These are phyloP conservation scores for Clarkia xantiana DNA, from an alignment of 345 rosid genomes.

Conservation along the genomic window DNA sequence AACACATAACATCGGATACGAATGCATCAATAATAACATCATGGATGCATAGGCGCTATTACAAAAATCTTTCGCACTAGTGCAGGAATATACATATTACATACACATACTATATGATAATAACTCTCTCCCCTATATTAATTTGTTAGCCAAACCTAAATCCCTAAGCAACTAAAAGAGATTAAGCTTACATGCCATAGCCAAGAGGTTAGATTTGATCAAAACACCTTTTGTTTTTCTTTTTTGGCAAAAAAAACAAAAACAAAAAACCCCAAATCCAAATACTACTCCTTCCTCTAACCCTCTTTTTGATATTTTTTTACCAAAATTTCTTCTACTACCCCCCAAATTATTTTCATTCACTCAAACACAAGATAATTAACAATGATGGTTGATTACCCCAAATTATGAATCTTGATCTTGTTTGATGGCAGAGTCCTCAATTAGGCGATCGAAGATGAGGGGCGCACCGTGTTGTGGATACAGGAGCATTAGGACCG, in stretches of 20 bases:
- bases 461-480: conserved; percentile 78
- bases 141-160: conserved; percentile 4
- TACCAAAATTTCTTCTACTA: no score
- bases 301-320: no score
- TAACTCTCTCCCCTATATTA: conserved; percentile 13
- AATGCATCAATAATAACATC: conserved; percentile 4
- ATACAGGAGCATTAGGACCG: conserved; percentile 47
- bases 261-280: no score
- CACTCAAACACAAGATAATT: neutral
- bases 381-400: no score
- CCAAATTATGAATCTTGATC: conserved; percentile 8
- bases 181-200: conserved; percentile 10
- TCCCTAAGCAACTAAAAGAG: conserved; percentile 6
- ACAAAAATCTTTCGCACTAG: conserved; percentile 23
- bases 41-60: conserved; percentile 8
- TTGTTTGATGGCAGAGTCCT: conserved; percentile 3
- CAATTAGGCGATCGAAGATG: conserved; percentile 26
- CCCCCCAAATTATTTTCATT: no score
- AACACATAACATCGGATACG: no score
- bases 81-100: conserved; percentile 24
- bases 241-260: no score
- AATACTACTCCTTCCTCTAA: no score
- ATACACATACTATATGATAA: conserved; percentile 11
- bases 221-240: no score
- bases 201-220: neutral